Base-by-base conservation (phyloP, 345 rosid species). In the Bruguiera parviflora region DNA sequence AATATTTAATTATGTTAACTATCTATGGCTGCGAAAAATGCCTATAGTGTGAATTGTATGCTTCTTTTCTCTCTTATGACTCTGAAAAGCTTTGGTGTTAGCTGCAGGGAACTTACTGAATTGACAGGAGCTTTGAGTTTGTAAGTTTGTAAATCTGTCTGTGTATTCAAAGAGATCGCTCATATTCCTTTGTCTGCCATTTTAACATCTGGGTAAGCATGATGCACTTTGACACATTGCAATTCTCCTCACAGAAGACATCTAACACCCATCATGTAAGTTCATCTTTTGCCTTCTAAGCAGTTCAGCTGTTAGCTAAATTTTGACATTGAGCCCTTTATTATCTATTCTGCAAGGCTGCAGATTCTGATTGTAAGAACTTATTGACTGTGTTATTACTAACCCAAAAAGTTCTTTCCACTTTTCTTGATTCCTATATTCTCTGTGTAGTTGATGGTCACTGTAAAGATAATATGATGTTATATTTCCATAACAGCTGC, bases 121-220 rank as follows among this genome's bases (percentile, higher is more conserved):
- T 89, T 89, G 82, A 85, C 82, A 57, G 80, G 80, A 70, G 83
- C 88, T 74, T 79, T 94, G 53, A 88, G 95, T 75, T 80, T 94
- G 71, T 94, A 97, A 37, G 97, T 94, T 96, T 84, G 70, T 91
- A 86, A 89, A 91, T 85, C 96, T 97, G n/a, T 83, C 92, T 6
- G 93, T 78, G 98, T 91, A 29, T 94, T 91, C 13, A 37, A 79
- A 86, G 97, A 94, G 73, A 72, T 88, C 22, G 92, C 96, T 61
- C 83, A 88, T 69, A 89, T 94, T 71, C 91, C 96, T 63, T 79
- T 91, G 81, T 89, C 97, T 9, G 71, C 88, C 75, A 88, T 91
- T 81, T 84, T 91, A 83, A 94, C 98, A 31, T 91, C 97, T 21
- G 98, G 98, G 97, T 89, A 85, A 84, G 97, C 71, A 66, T 68